Base-by-base conservation (phyloP, 2,329 filamentous ascomycete genomes). In the Fusarium sp. region DNA sequence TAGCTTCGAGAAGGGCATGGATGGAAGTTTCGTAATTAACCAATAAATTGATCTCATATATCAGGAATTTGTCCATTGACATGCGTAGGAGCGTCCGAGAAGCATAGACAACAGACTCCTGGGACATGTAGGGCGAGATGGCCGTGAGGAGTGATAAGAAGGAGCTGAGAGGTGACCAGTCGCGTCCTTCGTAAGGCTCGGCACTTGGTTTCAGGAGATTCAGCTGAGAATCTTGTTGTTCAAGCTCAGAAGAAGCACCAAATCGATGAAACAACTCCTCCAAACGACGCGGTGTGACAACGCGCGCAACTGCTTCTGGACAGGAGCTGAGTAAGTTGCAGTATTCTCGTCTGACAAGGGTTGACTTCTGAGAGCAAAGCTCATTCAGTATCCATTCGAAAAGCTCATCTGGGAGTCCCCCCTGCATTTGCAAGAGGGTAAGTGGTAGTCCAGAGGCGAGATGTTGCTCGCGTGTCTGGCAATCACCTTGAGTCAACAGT, bases 331-430 rank as follows among this genome's bases (percentile, higher is more conserved):
- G 81, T 7, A 94, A 79, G 47, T 86, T 85, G 60, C 86, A 83
- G 77, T 94, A 94, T 65, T 91, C 88, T 60, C 85, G 79, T 54
- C 89, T 86, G 45, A 93, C 78, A 47, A 88, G 84, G 45, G 85
- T 82, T 36, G 87, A 86, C 44, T 82, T 80, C 74, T 93, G 90
- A 4, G 83, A 78, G 60, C 86, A 88, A 27, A 91, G 82, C 81
- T 91, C 86, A 54, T 88, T 81, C 10, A 92, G 76, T 6, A 94
- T 83, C 92, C 93, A 95, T 20, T 86, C 75, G 54, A 93, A 85
- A 2, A 94, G 76, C 60, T 91, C 86, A 66, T 93, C 88, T 0
- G 92, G 89, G 17, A 94, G 78, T 13, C 69, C 71, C 17, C 74
- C 74, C 3, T 63, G 72, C 49, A 77, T 78, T 9, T 50, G 58